Conservation (phyloP, 306 rosid genomes). For the Vachellia collinsii region DNA sequence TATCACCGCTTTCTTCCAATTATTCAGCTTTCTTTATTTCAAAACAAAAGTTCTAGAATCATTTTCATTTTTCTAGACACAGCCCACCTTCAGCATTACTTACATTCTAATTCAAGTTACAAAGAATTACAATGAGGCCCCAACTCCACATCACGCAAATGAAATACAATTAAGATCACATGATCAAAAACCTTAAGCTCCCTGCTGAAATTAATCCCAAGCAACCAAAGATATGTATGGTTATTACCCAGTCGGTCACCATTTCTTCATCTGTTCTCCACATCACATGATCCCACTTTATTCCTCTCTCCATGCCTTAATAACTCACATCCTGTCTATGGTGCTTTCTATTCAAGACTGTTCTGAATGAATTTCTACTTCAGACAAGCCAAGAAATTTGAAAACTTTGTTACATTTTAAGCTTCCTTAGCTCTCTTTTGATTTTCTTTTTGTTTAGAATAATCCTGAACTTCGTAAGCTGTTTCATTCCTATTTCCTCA, state of each 20-base stretch:
- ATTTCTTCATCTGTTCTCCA: neutral
- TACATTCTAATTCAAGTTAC: slow-evolving; percentile 18
- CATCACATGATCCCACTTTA: neutral
- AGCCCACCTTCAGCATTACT: slow-evolving; percentile 27
- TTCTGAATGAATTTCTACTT: neutral
- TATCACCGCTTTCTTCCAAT: slow-evolving; percentile 31
- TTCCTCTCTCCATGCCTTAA: neutral
- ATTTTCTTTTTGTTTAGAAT: neutral
- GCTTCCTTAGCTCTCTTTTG: slow-evolving; percentile 17
- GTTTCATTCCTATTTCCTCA: neutral
- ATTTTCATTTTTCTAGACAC: neutral
- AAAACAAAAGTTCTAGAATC: slow-evolving; percentile 8
- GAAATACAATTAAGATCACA: slow-evolving; percentile 14
- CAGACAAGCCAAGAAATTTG: slow-evolving; percentile 20
- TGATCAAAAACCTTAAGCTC: slow-evolving; percentile 8
- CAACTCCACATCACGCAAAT: slow-evolving; percentile 21
- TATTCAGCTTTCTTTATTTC: slow-evolving; percentile 17
- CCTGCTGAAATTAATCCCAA: neutral
- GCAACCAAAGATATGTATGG: neutral
- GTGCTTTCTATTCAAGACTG: neutral
- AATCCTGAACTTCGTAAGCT: slow-evolving; percentile 1
- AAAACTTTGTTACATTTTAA: neutral
- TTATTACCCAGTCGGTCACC: neutral
- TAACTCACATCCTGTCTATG: neutral
- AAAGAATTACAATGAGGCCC: slow-evolving; percentile 4